Conservation (phyloP, 164 flowering plant genomes). For the Nymphaea thermarum region DNA sequence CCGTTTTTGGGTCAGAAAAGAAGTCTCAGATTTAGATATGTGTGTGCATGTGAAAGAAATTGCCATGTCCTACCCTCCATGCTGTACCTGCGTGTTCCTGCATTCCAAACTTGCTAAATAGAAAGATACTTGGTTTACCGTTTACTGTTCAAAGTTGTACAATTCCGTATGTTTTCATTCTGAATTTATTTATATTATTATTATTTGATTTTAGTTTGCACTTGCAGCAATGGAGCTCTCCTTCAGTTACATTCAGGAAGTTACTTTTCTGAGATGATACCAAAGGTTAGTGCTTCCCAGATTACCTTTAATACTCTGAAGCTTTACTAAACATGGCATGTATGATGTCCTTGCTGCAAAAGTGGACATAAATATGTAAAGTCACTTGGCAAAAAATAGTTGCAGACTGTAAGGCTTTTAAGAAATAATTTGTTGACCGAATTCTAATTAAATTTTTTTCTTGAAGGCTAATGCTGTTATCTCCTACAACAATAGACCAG, state of each 20-base stretch:
- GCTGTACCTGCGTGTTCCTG: too few relatives aligned
- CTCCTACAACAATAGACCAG: constrained; percentile 92
- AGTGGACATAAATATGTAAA: constrained; percentile 9
- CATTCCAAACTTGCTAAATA: too few relatives aligned
- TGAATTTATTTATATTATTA: neutral
- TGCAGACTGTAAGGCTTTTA: constrained; percentile 3
- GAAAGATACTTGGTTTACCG: too few relatives aligned
- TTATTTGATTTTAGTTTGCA: constrained; percentile 1
- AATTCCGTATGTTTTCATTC: too few relatives aligned
- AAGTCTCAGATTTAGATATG: too few relatives aligned
- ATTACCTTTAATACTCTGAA: neutral
- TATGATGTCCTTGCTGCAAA: neutral
- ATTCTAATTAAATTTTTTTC: constrained; percentile 18
- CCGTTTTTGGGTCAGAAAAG: too few relatives aligned
- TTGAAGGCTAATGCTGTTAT: constrained; percentile 88
- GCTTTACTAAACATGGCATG: neutral
- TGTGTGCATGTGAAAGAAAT: too few relatives aligned
- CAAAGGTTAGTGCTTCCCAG: constrained; percentile 46
- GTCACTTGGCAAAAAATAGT: constrained; percentile 8
- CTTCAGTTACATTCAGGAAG: constrained; percentile 80
- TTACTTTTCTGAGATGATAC: constrained; percentile 72
- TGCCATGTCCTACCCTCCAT: too few relatives aligned
- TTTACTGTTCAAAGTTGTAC: too few relatives aligned
- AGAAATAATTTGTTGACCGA: constrained; percentile 5
- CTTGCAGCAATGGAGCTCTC: constrained; percentile 81